Percentiles rank a stretch among this genome's conserved stretches.
Evolutionary conservation across 306 rosid species (phyloP).

Genomic region (Vachellia collinsii): DNA sequence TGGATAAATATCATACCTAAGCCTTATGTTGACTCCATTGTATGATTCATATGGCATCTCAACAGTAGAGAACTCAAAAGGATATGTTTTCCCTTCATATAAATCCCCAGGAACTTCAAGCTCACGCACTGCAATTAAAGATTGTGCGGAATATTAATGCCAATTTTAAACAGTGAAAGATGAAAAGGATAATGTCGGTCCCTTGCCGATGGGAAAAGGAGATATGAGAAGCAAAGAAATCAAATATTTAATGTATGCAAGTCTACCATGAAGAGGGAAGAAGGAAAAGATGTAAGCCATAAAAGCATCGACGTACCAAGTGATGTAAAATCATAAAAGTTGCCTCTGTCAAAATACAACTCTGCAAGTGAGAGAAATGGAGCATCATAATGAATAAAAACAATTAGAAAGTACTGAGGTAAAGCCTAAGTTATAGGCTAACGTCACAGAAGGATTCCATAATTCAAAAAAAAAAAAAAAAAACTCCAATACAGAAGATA

Average conservation of each 20-base stretch:
- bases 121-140: slow-evolving; percentile 46
- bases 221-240: background rate
- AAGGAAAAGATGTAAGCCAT: background rate
- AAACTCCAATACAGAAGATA: background rate
- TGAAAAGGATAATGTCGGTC: slow-evolving; percentile 16
- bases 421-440: background rate
- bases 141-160: slow-evolving; percentile 12
- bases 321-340: slow-evolving; percentile 48
- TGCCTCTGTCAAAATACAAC: slow-evolving; percentile 44
- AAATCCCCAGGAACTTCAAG: slow-evolving; percentile 51
- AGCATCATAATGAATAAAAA: background rate
- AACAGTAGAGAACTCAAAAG: slow-evolving; percentile 46
- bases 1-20: slow-evolving; percentile 37
- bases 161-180: background rate
- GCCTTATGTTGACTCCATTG: slow-evolving; percentile 51
- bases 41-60: slow-evolving; percentile 55
- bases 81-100: slow-evolving; percentile 47
- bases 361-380: slow-evolving; percentile 29
- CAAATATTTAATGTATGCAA: background rate
- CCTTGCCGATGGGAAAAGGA: slow-evolving; percentile 1
- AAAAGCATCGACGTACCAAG: slow-evolving; percentile 36
- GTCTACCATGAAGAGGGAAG: background rate
- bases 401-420: background rate
- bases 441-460: background rate
- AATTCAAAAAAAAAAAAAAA: background rate